Conservation (phyloP, 2,329 filamentous ascomycete species). For the Cordyceps javanica region DNA sequence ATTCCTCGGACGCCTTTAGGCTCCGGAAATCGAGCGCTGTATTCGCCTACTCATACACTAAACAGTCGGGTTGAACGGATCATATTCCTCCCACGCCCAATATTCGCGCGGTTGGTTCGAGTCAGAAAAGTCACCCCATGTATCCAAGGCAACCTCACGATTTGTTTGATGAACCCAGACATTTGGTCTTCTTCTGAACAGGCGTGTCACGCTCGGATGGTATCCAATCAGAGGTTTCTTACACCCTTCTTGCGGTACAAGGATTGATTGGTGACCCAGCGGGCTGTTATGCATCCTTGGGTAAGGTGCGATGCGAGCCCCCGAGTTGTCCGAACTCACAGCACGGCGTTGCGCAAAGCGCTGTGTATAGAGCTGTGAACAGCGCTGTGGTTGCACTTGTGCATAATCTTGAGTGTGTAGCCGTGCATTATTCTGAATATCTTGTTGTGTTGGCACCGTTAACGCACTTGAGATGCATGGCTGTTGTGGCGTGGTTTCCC, state of each 20-base stretch:
- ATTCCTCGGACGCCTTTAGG: neutral
- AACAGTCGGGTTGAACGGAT: slow-evolving; percentile 2
- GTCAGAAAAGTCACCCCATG: slow-evolving; percentile 18
- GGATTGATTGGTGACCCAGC: neutral
- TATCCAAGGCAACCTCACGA: slow-evolving; percentile 17
- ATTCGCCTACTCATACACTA: neutral
- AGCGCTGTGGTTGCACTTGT: neutral
- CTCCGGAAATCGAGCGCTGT: neutral
- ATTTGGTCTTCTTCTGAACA: slow-evolving; percentile 19
- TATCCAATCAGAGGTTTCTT: slow-evolving; percentile 18
- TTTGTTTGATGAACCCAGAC: slow-evolving; percentile 16
- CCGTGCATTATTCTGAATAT: neutral
- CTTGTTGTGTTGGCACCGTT: neutral
- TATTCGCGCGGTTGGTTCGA: neutral
- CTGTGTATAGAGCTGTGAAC: neutral
- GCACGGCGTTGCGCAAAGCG: neutral
- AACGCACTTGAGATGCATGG: neutral
- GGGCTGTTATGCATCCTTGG: slow-evolving; percentile 7
- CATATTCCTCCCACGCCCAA: slow-evolving; percentile 11
- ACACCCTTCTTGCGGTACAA: slow-evolving; percentile 3
- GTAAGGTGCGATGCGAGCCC: neutral
- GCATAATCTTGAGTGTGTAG: neutral
- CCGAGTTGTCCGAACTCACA: neutral
- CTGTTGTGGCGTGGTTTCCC: neutral
- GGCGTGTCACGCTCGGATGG: slow-evolving; percentile 14